Base-by-base conservation (phyloP, 306 rosid species). In the Medicago lupulina region DNA sequence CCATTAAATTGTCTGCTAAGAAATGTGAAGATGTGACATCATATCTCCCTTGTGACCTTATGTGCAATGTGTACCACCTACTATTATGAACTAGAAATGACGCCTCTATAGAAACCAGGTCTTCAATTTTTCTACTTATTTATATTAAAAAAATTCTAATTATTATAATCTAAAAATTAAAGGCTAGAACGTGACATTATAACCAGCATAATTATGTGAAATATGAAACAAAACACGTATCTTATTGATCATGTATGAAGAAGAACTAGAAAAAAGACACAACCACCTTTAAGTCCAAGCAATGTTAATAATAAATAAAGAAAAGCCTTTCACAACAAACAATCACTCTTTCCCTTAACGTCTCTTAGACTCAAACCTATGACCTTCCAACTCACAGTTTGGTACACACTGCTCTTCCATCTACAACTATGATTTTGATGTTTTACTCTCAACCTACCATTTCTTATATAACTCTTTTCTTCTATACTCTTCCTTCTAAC, bases 371-470 rank as follows among this genome's bases (percentile, higher is more conserved):
- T 90, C 93, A 83, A 92, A 90, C 84, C 54, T 36, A 84, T 70
- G 97, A 95, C 99, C 86, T 79, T 89, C 90, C 97, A 95, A 92
- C 99, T 86, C 92, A 90, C 91, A 57, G 92, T 92, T 81, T 84
- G 97, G 99, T 95, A 73, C 74, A 81, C 65, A 72, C 74, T 81
- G 55, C 66, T 81, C 78, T 54, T 54, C 66, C 79, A 60, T 77
- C 83, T 55, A 77, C 55, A 75, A 3, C 57, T 71, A 75, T 54
- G 65, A 69, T 86, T 43, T 31, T 54, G 85, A 79, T 85, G 74
- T 44, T 40, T 65, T 79, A 71, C 43, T 61, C 76, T 50, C 83
- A 80, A 62, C 82, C 83, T 69, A 74, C 67, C 74, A 78, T 87
- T 76, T 83, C 70, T 75, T 92, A 86, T 89, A 88, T 81, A 83